Conservation (phyloP, 768 basidiomycete genomes). For the Auriscalpium orientale region DNA sequence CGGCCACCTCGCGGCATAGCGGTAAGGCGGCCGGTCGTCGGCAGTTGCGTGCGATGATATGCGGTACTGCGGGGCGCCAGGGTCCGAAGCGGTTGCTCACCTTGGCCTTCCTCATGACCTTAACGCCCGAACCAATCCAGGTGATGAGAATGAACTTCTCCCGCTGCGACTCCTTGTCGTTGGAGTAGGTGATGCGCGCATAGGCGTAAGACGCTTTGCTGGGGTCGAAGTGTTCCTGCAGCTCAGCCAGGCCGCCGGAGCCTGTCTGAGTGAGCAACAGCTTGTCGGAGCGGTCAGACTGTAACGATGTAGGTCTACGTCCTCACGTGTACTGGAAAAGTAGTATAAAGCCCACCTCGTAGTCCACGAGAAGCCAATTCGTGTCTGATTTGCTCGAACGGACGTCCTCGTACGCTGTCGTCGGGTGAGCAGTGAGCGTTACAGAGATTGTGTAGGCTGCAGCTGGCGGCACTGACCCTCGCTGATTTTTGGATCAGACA, state of each 20-base stretch:
- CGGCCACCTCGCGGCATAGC: neutral
- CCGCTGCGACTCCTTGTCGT: slow-evolving; percentile 78
- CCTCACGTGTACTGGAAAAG: neutral
- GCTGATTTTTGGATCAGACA: slow-evolving; percentile 14
- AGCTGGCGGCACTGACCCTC: slow-evolving; percentile 6
- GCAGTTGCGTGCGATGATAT: neutral
- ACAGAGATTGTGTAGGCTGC: too few relatives aligned
- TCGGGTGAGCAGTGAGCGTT: neutral
- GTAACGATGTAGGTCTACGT: neutral
- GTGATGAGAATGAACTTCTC: slow-evolving; percentile 86
- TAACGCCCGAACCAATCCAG: slow-evolving; percentile 78
- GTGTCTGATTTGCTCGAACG: slow-evolving; percentile 78
- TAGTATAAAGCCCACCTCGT: slow-evolving; percentile 45
- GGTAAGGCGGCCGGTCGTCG: neutral
- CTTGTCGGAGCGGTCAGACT: slow-evolving; percentile 75
- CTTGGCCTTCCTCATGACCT: slow-evolving; percentile 91
- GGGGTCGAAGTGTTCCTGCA: slow-evolving; percentile 63
- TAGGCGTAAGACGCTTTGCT: slow-evolving; percentile 79
- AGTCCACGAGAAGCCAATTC: slow-evolving; percentile 89
- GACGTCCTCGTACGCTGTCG: slow-evolving; percentile 78
- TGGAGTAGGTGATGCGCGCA: slow-evolving; percentile 74
- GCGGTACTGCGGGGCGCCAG: slow-evolving; percentile 1
- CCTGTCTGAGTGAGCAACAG: slow-evolving; percentile 74
- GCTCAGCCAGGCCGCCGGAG: slow-evolving; percentile 70
- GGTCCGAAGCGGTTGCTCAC: slow-evolving; percentile 32